Conservation (phyloP, 1,139 yeast species). For the Suhomyces choctaworum region DNA sequence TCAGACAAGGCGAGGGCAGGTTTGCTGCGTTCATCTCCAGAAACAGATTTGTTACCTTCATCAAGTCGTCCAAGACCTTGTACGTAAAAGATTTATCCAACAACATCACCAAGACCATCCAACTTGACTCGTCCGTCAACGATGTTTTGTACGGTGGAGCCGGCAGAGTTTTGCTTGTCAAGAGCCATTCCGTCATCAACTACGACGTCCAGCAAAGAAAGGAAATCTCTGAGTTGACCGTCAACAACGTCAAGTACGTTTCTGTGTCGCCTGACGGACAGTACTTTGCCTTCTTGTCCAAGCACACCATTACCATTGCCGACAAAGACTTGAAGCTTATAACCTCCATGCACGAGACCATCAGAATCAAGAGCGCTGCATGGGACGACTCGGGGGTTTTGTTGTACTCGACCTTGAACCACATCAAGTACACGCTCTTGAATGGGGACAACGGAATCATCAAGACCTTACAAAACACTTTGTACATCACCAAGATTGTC, state of each 20-base stretch:
- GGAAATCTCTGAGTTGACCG: constrained; percentile 66
- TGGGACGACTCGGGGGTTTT: constrained; percentile 96
- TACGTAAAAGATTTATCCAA: constrained; percentile 84
- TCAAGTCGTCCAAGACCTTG: constrained; percentile 61
- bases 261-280: constrained; percentile 89
- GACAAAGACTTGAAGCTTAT: constrained; percentile 74
- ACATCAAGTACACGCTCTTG: constrained; percentile 86
- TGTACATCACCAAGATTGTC: constrained; percentile 73
- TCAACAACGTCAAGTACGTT: constrained; percentile 82
- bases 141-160: constrained; percentile 81
- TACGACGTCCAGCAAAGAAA: constrained; percentile 94
- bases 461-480: constrained; percentile 87
- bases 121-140: constrained; percentile 67
- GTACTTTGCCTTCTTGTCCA: constrained; percentile 83
- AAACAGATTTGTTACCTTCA: constrained; percentile 85
- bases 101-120: constrained; percentile 76
- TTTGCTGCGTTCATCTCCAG: constrained; percentile 91
- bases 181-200: constrained; percentile 68
- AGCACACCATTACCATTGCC: constrained; percentile 90
- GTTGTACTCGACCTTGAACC: constrained; percentile 91
- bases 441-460: constrained; percentile 96
- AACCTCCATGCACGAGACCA: constrained; percentile 92
- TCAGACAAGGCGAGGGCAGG: constrained; percentile 78
- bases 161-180: constrained; percentile 78
- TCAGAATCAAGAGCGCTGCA: constrained; percentile 94